Evolutionary conservation across 345 rosid genomes (phyloP).

Genomic region (Eucalyptus grandis): DNA sequence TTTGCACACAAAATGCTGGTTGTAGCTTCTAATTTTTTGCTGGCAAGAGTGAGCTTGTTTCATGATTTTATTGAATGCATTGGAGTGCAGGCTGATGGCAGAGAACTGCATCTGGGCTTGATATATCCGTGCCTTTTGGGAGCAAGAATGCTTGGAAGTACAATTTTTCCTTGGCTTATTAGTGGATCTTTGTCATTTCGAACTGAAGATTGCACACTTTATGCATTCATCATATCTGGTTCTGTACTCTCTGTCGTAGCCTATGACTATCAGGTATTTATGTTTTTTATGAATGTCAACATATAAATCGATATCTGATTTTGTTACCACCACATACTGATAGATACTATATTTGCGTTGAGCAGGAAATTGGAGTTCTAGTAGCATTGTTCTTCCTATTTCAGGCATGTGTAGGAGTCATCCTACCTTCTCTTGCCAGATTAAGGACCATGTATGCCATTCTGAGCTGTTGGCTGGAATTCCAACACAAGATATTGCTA

Average conservation of each 20-base stretch:
- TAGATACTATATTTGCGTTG: background rate
- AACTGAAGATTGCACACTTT: slow-evolving; percentile 67
- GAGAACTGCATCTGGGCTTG: slow-evolving; percentile 79
- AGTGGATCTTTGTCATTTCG: slow-evolving; percentile 53
- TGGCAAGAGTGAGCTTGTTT: background rate
- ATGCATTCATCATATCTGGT: slow-evolving; percentile 48
- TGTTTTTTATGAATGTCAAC: background rate
- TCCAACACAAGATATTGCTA: background rate
- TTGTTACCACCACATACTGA: background rate
- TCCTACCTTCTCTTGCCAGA: slow-evolving; percentile 78
- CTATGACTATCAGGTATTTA: slow-evolving; percentile 87
- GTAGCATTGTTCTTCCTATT: slow-evolving; percentile 67
- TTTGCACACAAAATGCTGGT: background rate
- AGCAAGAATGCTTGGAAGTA: slow-evolving; percentile 94
- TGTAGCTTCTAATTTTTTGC: background rate
- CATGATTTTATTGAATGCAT: background rate
- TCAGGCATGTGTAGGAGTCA: slow-evolving; percentile 61
- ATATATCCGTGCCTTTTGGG: slow-evolving; percentile 76
- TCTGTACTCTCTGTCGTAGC: slow-evolving; percentile 60
- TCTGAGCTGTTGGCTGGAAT: background rate
- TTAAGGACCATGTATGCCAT: slow-evolving; percentile 69
- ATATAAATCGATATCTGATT: background rate
- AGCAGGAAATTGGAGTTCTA: slow-evolving; percentile 79
- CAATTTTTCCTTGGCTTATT: slow-evolving; percentile 74
- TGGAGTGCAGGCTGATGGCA: slow-evolving; percentile 76